Evolutionary conservation across 148 eudicot species (phyloP).

Genomic region (Oxyria digyna): DNA sequence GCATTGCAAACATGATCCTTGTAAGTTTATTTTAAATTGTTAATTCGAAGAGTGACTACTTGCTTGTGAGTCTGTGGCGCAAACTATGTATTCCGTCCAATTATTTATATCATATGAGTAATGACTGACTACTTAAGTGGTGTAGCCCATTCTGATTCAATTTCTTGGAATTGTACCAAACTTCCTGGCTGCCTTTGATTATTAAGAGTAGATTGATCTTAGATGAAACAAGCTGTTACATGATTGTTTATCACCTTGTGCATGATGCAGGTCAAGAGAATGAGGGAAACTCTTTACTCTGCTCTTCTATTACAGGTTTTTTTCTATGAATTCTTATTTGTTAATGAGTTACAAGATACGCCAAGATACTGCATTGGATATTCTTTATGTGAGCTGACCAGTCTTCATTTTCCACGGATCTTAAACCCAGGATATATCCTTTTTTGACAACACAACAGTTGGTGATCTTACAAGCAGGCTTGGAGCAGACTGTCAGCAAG

Average conservation of each 20-base stretch:
- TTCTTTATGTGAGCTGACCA: not conserved
- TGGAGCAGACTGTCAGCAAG: constrained; percentile 99
- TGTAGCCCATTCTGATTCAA: not conserved
- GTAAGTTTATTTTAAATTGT: constrained; percentile 36
- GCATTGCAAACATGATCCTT: constrained; percentile 96
- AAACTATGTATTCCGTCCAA: not conserved
- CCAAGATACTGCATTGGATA: not conserved
- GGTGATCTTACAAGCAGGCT: constrained; percentile 98
- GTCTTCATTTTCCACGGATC: not conserved
- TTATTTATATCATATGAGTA: not conserved
- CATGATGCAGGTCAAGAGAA: constrained; percentile 73
- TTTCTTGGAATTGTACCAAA: not conserved
- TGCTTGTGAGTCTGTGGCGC: not conserved
- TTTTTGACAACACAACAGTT: constrained; percentile 81
- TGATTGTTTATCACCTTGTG: not conserved
- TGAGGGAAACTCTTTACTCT: constrained; percentile 86
- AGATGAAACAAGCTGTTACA: not conserved
- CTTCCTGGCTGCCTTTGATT: not conserved
- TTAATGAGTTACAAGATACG: not conserved
- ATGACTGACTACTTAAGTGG: too few relatives aligned
- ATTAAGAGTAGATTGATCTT: not conserved
- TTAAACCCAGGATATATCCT: constrained; percentile 62
- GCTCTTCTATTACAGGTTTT: constrained; percentile 80
- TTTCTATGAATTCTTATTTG: not conserved
- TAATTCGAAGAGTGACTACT: not conserved